Base-by-base conservation (phyloP, 2,329 filamentous ascomycete genomes). In the Fusarium solani-melongenae region DNA sequence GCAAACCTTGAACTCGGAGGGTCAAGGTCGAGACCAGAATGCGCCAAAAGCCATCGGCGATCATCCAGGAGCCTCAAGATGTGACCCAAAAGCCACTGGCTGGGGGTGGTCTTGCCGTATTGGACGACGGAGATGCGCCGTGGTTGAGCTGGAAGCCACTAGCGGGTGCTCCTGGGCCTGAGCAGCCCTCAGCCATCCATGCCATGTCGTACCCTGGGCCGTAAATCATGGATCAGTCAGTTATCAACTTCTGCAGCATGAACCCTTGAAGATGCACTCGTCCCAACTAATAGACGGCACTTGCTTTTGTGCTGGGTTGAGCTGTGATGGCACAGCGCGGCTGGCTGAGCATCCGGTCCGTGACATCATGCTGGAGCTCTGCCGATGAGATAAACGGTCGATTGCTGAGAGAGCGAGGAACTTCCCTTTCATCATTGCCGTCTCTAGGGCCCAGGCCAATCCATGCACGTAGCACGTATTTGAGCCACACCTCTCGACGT, bases 61-160 rank as follows among this genome's bases (percentile, higher is more conserved):
- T 70, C 59, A 71, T 17, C 66, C 60, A 65, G 56, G 67, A 71
- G 66, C 70, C 56, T 59, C 44, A 29, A 41, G 57, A 64, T 69
- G 65, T 51, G 62, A 34, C 57, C 46, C 44, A 41, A 60, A 58
- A 69, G 57, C 51, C 67, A 55, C 55, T 66, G 51, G 36, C 20
- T 20, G 46, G 61, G 71, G 65, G 71, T 56, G 64, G 27, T 31
- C 27, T 24, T 61, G 29, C 53, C 61, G 49, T 62, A 61, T 34
- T 61, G 57, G 51, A 69, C 29, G 61, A 38, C 55, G 17, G 57
- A 51, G 39, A 60, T 34, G 41, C 57, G 64, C 55, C 44, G 27
- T 59, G 41, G 44, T 44, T 39, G 27, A 49, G 34, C 59, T 41
- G 31, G 53, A 39, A 49, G 51, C 58, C 51, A 58, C 38, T 46